Conservation (phyloP, 371 early-diverging fungal genomes). For the Nematocida displodere region DNA sequence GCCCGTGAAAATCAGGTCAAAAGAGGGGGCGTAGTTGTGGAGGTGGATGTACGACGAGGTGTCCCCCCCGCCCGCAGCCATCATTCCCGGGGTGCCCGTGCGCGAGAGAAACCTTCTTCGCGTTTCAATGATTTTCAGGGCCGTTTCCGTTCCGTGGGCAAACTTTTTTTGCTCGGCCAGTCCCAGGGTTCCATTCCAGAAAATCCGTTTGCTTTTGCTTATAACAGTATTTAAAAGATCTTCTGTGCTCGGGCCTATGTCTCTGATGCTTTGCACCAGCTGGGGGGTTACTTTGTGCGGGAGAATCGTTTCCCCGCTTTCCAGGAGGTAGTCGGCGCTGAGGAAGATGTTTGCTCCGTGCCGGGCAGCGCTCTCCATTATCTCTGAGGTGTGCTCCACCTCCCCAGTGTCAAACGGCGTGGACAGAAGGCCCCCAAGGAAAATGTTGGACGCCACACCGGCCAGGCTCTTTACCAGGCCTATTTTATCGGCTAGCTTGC, state of each 20-base stretch:
- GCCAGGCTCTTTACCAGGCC: slow-evolving; percentile 73
- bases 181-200: slow-evolving; percentile 95
- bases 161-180: slow-evolving; percentile 91
- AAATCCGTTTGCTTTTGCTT: slow-evolving; percentile 74
- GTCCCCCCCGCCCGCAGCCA: slow-evolving; percentile 81
- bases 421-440: slow-evolving; percentile 91
- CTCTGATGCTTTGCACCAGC: slow-evolving; percentile 56
- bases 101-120: slow-evolving; percentile 68
- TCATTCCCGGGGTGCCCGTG: neutral
- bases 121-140: slow-evolving; percentile 73
- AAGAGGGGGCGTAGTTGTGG: slow-evolving; percentile 73
- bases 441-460: slow-evolving; percentile 72
- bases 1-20: slow-evolving; percentile 90
- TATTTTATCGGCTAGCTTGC: slow-evolving; percentile 96
- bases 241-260: slow-evolving; percentile 78
- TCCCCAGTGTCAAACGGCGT: slow-evolving; percentile 87
- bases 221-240: slow-evolving; percentile 72
- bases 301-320: neutral
- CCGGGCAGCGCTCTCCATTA: slow-evolving; percentile 70
- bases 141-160: slow-evolving; percentile 76
- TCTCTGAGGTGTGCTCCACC: slow-evolving; percentile 69
- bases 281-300: neutral
- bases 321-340: slow-evolving; percentile 67
- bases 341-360: slow-evolving; percentile 77
- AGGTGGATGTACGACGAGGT: slow-evolving; percentile 90